These are phyloP conservation scores for Pueraria montana DNA, from an alignment of 306 rosid genomes.

Conservation along the genomic window DNA sequence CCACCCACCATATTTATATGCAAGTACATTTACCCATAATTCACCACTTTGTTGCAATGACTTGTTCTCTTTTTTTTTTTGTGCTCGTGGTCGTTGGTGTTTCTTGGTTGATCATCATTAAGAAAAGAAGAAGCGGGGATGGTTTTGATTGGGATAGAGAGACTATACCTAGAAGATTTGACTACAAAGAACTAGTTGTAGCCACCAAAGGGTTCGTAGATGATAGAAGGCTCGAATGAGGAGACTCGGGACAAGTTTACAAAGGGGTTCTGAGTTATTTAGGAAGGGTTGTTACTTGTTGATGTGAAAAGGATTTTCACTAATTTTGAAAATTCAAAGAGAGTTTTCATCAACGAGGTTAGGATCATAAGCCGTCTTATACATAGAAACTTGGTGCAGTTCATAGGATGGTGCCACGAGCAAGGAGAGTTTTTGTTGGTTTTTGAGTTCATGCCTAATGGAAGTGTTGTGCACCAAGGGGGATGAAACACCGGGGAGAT, in stretches of 20 bases:
- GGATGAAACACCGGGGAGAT: too few relatives aligned
- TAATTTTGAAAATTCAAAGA: conserved; percentile 43
- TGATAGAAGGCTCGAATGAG: conserved; percentile 53
- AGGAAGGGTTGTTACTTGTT: conserved; percentile 50
- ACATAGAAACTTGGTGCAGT: conserved; percentile 57
- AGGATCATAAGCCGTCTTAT: conserved; percentile 59
- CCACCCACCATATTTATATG: too few relatives aligned
- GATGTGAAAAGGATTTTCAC: conserved; percentile 57
- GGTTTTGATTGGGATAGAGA: conserved; percentile 48
- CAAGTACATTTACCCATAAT: too few relatives aligned
- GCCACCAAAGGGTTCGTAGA: conserved; percentile 56
- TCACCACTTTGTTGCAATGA: too few relatives aligned
- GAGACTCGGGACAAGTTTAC: conserved; percentile 63
- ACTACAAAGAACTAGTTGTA: conserved; percentile 50
- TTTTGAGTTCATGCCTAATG: conserved; percentile 49
- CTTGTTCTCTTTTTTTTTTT: too few relatives aligned
- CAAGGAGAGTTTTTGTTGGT: conserved; percentile 47
- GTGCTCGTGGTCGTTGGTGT: too few relatives aligned
- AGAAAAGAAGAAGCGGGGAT: too few relatives aligned
- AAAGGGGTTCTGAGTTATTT: conserved; percentile 41
- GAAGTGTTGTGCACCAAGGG: too few relatives aligned
- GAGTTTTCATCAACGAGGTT: conserved; percentile 50
- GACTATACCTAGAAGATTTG: conserved; percentile 52
- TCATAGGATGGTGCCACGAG: conserved; percentile 63
- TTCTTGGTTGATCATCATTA: too few relatives aligned